phyloP scores from a whole-genome alignment of 495 filamentous ascomycete genomes.

The Pseudevernia furfuracea region DNA sequence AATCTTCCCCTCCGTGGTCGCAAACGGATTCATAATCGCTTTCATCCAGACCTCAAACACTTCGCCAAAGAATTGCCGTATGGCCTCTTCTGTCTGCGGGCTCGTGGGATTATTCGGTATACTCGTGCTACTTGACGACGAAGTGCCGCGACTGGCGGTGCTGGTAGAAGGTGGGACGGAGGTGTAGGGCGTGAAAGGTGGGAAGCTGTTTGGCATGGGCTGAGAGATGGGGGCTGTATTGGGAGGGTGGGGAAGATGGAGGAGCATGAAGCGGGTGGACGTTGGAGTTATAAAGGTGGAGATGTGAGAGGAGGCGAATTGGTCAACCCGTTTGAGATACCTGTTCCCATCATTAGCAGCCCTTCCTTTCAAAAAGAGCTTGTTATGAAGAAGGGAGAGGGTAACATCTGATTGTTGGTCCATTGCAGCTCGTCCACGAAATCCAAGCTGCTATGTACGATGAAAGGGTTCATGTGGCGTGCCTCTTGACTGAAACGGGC shows the following conservation, averaged over 20 bases:
- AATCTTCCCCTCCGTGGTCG: slow-evolving; percentile 71
- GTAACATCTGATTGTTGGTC: slow-evolving; percentile 69
- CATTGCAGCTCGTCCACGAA: slow-evolving; percentile 95
- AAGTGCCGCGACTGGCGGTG: slow-evolving; percentile 12
- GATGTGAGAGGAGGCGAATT: slow-evolving; percentile 83
- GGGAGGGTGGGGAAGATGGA: slow-evolving; percentile 62
- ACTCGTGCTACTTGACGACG: slow-evolving; percentile 29
- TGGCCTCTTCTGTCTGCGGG: slow-evolving; percentile 86
- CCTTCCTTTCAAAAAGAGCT: background rate
- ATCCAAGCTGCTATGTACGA: slow-evolving; percentile 85
- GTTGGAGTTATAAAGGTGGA: slow-evolving; percentile 79
- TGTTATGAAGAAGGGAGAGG: slow-evolving; percentile 13
- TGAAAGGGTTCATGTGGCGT: slow-evolving; percentile 92
- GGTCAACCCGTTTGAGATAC: slow-evolving; percentile 93
- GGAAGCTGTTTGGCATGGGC: slow-evolving; percentile 26
- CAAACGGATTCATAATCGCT: slow-evolving; percentile 96
- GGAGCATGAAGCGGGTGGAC: slow-evolving; percentile 71
- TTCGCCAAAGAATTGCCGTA: slow-evolving; percentile 86
- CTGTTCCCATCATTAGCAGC: slow-evolving; percentile 36
- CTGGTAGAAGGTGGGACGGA: slow-evolving; percentile 28
- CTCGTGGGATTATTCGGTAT: slow-evolving; percentile 75
- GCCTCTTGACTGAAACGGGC: slow-evolving; percentile 78
- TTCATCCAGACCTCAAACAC: slow-evolving; percentile 94
- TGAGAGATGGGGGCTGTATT: slow-evolving; percentile 29
- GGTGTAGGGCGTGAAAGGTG: slow-evolving; percentile 31